Evolutionary conservation across 371 early-diverging fungal genomes (phyloP), one percentile per base, ranked within the genome.

Genomic region (Massospora cicadina): DNA sequence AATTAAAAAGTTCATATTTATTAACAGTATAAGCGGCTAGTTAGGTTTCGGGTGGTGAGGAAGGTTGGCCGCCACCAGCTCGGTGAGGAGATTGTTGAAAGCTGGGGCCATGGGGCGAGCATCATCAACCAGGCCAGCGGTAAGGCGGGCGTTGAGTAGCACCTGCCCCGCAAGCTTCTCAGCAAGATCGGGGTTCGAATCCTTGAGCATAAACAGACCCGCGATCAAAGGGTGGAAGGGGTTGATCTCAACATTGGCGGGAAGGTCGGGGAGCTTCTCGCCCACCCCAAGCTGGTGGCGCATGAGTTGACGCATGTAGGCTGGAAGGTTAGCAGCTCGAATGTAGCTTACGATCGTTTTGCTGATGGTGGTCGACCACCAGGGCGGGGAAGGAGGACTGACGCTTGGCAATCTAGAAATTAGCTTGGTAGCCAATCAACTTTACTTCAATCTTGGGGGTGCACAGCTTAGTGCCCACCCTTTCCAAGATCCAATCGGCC

Each of bases 241-340:
- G 69, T 93, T 95, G 72, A 96, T 87, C 73, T 95, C 93, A 21
- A 96, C 74, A 29, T 71, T 80, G 30, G 81, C 75, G 17, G 79
- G 78, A 27, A 70, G 69, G 58, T 83, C 72, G 59, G 77, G 76
- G 31, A 71, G 54, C 68, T 75, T 70, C n/a, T 65, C 63, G 62
- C 72, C 67, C 29, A 74, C 75, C 72, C 78, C 68, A 21, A 57
- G 57, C 55, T 58, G 55, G 2, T 55, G 57, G 10, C 31, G 55
- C 30, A 65, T 5, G 17, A 64, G 3, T 54, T 55, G 12, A 54
- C 29, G 59, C 30, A 65, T 13, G 32, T 58, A 65, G 58, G 30
- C 58, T 28, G 57, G 12, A 65, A 55, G n/a, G 24, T 55, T 32
- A n/a, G n/a, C 13, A 13, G 30, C 32, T 65, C 10, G 62, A 10